Conservation (phyloP, 2,329 filamentous ascomycete species). For the Sordariomycetes sp. region DNA sequence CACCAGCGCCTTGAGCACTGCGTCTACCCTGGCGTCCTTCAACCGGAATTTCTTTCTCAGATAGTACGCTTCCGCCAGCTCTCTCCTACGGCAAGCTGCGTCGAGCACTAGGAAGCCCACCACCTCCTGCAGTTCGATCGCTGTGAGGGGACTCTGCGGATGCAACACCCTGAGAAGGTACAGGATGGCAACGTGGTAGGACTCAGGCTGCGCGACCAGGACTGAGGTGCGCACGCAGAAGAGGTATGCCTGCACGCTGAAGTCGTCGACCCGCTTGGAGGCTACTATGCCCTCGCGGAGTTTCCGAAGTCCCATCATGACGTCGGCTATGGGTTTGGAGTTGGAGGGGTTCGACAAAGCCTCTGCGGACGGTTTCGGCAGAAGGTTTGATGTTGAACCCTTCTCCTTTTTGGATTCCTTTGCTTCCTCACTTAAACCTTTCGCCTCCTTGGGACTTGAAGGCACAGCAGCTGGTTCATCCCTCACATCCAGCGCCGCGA, state of each 20-base stretch:
- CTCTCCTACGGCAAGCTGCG: slow-evolving; percentile 71
- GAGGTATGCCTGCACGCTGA: slow-evolving; percentile 81
- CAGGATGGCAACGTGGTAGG: slow-evolving; percentile 80
- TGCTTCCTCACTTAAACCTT: too few species aligned
- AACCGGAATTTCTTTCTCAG: slow-evolving; percentile 54
- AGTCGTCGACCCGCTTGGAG: slow-evolving; percentile 64
- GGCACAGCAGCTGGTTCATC: too few species aligned
- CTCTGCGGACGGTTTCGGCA: slow-evolving; percentile 4
- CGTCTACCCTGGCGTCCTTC: slow-evolving; percentile 58
- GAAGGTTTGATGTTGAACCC: slow-evolving; percentile 1
- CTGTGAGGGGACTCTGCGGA: slow-evolving; percentile 54
- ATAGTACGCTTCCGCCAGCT: slow-evolving; percentile 65
- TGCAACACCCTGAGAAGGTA: slow-evolving; percentile 70
- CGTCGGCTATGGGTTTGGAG: slow-evolving; percentile 58
- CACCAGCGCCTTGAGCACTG: slow-evolving; percentile 59
- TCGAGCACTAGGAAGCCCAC: slow-evolving; percentile 77
- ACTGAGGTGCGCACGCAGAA: slow-evolving; percentile 84
- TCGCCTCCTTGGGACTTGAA: too few species aligned
- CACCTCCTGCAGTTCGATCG: slow-evolving; percentile 69
- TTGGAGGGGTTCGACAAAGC: slow-evolving; percentile 20
- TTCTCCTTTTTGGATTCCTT: too few species aligned
- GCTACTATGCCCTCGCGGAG: slow-evolving; percentile 84
- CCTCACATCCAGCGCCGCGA: slow-evolving; percentile 48
- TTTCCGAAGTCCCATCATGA: slow-evolving; percentile 81
- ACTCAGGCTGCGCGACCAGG: slow-evolving; percentile 72